A percentile compares a stretch with the other conserved stretches of the same genome.
Evolutionary conservation across 2,329 filamentous ascomycete species (phyloP).

Genomic region (Rhynchosporium graminicola): DNA sequence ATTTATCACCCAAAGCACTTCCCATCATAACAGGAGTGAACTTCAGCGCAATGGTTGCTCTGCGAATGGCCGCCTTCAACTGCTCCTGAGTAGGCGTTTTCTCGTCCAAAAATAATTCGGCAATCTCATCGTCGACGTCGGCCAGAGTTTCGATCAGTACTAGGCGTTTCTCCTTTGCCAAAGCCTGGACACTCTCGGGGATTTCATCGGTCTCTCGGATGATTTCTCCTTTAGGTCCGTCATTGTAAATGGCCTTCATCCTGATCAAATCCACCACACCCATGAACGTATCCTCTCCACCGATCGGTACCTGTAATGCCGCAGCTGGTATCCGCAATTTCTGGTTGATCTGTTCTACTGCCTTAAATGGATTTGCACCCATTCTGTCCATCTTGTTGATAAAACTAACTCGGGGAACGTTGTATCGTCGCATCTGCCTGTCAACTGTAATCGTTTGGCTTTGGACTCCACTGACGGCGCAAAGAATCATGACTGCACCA

Average conservation of each 20-base stretch:
- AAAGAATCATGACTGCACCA: constrained; percentile 97
- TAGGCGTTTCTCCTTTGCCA: constrained; percentile 79
- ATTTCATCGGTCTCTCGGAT: constrained; percentile 78
- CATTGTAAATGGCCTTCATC: constrained; percentile 93
- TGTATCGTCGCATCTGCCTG: constrained; percentile 97
- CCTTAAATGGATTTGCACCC: constrained; percentile 97
- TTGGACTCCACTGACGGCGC: constrained; percentile 95
- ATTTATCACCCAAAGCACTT: constrained; percentile 91
- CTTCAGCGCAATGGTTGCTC: constrained; percentile 83
- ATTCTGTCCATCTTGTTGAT: constrained; percentile 99
- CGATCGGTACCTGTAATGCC: constrained; percentile 92
- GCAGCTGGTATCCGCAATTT: constrained; percentile 94
- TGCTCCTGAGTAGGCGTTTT: constrained; percentile 74
- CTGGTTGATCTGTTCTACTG: constrained; percentile 93
- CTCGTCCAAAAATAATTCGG: constrained; percentile 91
- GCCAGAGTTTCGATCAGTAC: constrained; percentile 92
- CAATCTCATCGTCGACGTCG: constrained; percentile 97
- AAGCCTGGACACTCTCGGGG: constrained; percentile 72
- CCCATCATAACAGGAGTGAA: constrained; percentile 98
- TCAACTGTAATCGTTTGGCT: constrained; percentile 98
- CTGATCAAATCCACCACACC: constrained; percentile 90
- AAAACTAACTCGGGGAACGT: constrained; percentile 92
- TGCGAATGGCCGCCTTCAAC: constrained; percentile 88
- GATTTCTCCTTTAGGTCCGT: constrained; percentile 77
- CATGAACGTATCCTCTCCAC: constrained; percentile 85